Conservation (phyloP, 208 protist genomes). For the Trypanosoma theileri region DNA sequence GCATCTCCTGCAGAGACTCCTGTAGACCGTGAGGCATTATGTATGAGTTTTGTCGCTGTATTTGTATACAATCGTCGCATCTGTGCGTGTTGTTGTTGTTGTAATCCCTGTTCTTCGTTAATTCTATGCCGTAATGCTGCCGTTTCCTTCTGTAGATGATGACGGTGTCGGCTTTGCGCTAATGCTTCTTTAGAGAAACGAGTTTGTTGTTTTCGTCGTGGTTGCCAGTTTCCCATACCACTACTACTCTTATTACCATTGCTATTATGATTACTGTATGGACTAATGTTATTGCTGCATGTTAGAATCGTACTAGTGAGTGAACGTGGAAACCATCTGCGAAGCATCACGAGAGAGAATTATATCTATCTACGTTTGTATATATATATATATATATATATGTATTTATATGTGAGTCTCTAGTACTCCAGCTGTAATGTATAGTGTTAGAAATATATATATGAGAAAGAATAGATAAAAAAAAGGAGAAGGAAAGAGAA, state of each 20-base stretch:
- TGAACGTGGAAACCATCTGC: too few relatives aligned
- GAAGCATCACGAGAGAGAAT: too few relatives aligned
- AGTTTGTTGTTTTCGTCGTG: slow-evolving; percentile 41
- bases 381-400: too few relatives aligned
- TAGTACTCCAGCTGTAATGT: too few relatives aligned
- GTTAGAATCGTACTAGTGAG: background rate
- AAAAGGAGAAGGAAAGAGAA: too few relatives aligned
- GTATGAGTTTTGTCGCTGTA: background rate
- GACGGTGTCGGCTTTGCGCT: slow-evolving; percentile 44
- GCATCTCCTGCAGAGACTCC: slow-evolving; percentile 25
- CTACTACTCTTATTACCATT: background rate
- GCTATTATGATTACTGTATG: background rate
- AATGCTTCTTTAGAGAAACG: slow-evolving; percentile 51
- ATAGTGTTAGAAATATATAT: too few relatives aligned
- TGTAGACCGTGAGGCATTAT: background rate
- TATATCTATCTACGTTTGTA: too few relatives aligned
- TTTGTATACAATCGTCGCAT: slow-evolving; percentile 26
- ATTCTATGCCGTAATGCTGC: slow-evolving; percentile 41
- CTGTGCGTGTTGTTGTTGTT: slow-evolving; percentile 30
- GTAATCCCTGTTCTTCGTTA: slow-evolving; percentile 45
- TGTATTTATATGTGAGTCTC: too few relatives aligned
- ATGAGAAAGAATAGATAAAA: too few relatives aligned
- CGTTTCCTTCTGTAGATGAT: slow-evolving; percentile 42
- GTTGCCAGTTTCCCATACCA: slow-evolving; percentile 19
- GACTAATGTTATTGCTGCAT: background rate